phyloP scores from a whole-genome alignment of 2,329 filamentous ascomycete species.

The Geoglossum cookeanum region DNA sequence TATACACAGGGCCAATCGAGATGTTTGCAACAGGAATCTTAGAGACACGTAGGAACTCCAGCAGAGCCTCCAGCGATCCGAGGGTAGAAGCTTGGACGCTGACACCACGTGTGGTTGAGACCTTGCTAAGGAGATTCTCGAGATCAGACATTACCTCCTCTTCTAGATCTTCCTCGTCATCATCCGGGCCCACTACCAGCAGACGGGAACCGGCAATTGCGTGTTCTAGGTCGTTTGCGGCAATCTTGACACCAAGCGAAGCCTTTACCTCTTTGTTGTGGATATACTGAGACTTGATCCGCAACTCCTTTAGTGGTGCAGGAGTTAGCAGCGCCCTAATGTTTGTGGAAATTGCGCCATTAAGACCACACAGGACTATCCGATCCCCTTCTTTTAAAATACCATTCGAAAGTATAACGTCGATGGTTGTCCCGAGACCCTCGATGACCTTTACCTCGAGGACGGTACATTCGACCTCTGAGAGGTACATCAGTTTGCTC shows the following conservation, averaged over 20 bases:
- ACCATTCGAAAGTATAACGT: slow-evolving; percentile 92
- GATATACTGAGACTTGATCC: slow-evolving; percentile 88
- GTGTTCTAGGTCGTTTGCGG: slow-evolving; percentile 82
- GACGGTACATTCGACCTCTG: slow-evolving; percentile 92
- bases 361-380: slow-evolving; percentile 89
- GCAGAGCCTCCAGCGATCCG: slow-evolving; percentile 82
- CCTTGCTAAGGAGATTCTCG: slow-evolving; percentile 73
- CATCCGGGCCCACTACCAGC: slow-evolving; percentile 81
- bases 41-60: slow-evolving; percentile 87
- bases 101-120: slow-evolving; percentile 85
- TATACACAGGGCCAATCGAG: slow-evolving; percentile 91
- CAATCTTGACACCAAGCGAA: slow-evolving; percentile 95
- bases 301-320: slow-evolving; percentile 78
- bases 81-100: slow-evolving; percentile 94
- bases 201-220: slow-evolving; percentile 92
- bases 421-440: slow-evolving; percentile 95
- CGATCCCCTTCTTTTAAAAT: slow-evolving; percentile 85
- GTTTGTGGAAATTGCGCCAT: slow-evolving; percentile 86
- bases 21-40: slow-evolving; percentile 98
- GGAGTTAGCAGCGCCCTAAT: slow-evolving; percentile 88
- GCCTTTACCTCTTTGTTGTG: slow-evolving; percentile 99
- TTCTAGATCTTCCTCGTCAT: slow-evolving; percentile 91
- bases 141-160: slow-evolving; percentile 95
- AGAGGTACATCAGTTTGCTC: slow-evolving; percentile 91
- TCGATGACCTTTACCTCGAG: slow-evolving; percentile 98